phyloP scores from a whole-genome alignment of 768 basidiomycete genomes.

The Butyriboletus loyo region DNA sequence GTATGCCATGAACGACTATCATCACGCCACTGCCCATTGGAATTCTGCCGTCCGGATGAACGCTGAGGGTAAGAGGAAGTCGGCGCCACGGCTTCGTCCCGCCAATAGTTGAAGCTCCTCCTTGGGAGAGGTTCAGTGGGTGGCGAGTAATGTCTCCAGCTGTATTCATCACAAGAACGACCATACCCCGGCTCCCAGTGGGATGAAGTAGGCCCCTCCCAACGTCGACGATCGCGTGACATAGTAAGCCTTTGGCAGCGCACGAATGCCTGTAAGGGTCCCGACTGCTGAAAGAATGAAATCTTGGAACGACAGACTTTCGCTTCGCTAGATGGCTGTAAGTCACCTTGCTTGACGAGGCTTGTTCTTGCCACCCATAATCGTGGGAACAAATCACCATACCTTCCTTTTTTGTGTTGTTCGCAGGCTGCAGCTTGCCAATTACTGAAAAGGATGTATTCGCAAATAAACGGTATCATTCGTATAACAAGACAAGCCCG shows the following conservation, averaged over 20 bases:
- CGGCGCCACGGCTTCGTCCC: conserved; percentile 7
- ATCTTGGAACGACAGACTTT: conserved; percentile 11
- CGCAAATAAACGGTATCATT: too few species aligned
- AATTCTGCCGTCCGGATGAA: conserved; percentile 2
- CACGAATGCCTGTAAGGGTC: conserved; percentile 3
- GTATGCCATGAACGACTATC: conserved; percentile 6
- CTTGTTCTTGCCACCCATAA: not conserved
- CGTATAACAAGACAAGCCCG: too few species aligned
- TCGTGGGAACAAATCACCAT: not conserved
- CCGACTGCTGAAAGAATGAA: conserved; percentile 7
- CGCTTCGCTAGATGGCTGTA: not conserved
- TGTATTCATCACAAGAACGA: conserved; percentile 7
- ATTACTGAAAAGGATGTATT: too few species aligned
- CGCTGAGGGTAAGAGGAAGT: conserved; percentile 4
- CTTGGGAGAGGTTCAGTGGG: not conserved
- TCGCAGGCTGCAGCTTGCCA: too few species aligned
- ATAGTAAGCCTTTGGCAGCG: conserved; percentile 11
- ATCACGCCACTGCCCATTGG: conserved; percentile 11
- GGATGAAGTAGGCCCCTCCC: conserved; percentile 11
- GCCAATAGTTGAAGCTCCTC: conserved; percentile 24
- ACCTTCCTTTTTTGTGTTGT: not conserved
- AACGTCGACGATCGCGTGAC: conserved; percentile 12
- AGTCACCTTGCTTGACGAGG: not conserved
- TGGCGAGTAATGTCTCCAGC: conserved; percentile 9
- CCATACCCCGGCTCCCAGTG: conserved; percentile 1